Base-by-base conservation (phyloP, 2,329 filamentous ascomycete genomes). In the Hypoxylon sp. region DNA sequence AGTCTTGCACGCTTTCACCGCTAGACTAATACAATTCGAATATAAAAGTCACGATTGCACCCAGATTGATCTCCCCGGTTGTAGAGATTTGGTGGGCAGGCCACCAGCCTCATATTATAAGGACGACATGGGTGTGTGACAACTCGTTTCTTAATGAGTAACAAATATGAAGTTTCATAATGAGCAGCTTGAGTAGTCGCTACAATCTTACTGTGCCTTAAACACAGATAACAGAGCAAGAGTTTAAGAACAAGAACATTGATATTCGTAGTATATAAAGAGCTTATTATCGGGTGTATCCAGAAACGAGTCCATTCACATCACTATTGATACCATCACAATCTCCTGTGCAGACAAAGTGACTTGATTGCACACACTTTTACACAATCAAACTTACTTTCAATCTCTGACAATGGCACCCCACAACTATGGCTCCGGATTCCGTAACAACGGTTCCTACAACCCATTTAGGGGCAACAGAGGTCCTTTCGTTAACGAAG, bases 181-280 rank as follows among this genome's bases (percentile, higher is more conserved):
- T 27, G 48, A 57, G 35, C 42, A 57, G 49, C 30, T 11, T 20
- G 11, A 50, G 30, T 2, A 50, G 17, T 33, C 8, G 35, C 17
- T 8, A 44, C 14, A 27, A 40, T 22, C 0, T 8, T 27, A 48
- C 35, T 33, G n/a, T 58, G 25, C 20, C 17, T 17, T 2, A 8
- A 58, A 58, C 40, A 48, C 20, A 10, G n/a, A 25, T 14, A 58
- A 50, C 44, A 40, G 37, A 20, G 31, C 7, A 7, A n/a, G 7
- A 1, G 27, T 59, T 40, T 14, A 3, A 11, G 13, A 27, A 59
- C 40, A 40, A 50, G 3, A 6, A 25, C 2, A 27, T 40, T 27
- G 56, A 59, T 48, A 27, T 13, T 13, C 5, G 2, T 6, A 25
- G 4, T 2, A 35, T 30, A 46, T 57, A 57, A 35, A 30, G 4